These are phyloP conservation scores for Pythium grandisporangium DNA, from an alignment of 352 stramenopile species.

Conservation along the genomic window DNA sequence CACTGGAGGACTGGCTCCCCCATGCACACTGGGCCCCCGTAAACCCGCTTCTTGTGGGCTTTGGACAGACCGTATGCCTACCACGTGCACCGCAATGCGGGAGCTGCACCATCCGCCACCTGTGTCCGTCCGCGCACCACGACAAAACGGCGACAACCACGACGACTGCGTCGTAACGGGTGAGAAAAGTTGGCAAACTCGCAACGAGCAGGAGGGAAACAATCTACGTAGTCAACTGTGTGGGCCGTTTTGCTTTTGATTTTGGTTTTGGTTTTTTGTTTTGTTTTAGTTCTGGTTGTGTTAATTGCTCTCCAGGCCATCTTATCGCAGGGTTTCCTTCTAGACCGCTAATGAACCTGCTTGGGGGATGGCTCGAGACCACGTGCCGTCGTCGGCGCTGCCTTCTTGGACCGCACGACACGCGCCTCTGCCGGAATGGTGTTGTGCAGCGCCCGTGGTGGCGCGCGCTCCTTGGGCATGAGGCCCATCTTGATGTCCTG, in stretches of 20 bases:
- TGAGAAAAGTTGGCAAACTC: too few relatives aligned
- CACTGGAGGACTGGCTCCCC: conserved; percentile 94
- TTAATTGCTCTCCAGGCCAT: too few relatives aligned
- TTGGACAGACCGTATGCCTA: conserved; percentile 91
- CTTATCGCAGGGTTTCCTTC: neutral
- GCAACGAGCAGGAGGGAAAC: too few relatives aligned
- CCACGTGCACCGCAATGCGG: conserved; percentile 61
- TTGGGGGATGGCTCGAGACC: conserved; percentile 9
- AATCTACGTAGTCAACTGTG: too few relatives aligned
- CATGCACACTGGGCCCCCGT: conserved; percentile 84
- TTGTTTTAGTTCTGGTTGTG: too few relatives aligned
- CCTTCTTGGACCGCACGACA: conserved; percentile 65
- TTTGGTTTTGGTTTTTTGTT: too few relatives aligned
- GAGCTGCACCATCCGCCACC: conserved; percentile 50
- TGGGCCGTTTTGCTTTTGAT: too few relatives aligned
- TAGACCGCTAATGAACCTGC: neutral
- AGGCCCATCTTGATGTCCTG: conserved; percentile 79
- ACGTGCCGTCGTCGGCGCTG: conserved; percentile 31
- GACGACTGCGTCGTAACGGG: conserved; percentile 6
- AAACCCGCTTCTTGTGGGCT: conserved; percentile 93
- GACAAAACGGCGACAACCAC: too few relatives aligned
- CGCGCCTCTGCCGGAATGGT: conserved; percentile 70
- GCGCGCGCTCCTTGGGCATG: conserved; percentile 47
- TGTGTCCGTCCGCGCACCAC: conserved; percentile 58
- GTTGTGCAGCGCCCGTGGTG: conserved; percentile 41